These are phyloP conservation scores for Candida coquimbonensis DNA, from an alignment of 805 yeast species.

Conservation along the genomic window DNA sequence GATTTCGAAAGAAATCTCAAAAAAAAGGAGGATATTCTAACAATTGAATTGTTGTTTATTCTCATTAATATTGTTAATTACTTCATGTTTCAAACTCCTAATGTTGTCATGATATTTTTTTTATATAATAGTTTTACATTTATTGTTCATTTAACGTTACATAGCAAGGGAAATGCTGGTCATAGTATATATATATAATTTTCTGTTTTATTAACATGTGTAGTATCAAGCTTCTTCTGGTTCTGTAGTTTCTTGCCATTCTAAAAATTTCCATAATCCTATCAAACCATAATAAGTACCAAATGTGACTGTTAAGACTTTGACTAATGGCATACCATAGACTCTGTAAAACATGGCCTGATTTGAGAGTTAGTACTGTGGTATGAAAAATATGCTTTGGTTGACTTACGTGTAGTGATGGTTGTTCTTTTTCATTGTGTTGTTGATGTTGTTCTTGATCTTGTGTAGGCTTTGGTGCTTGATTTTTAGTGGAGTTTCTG, in stretches of 20 bases:
- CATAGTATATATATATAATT: conserved; percentile 7
- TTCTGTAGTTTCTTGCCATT: conserved; percentile 13
- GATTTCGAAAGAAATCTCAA: background rate
- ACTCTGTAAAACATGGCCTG: conserved; percentile 36
- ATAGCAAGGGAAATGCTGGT: conserved; percentile 24
- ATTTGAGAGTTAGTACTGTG: background rate
- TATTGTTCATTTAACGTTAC: conserved; percentile 2
- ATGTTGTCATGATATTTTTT: background rate
- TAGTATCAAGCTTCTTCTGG: background rate
- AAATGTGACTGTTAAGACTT: conserved; percentile 37
- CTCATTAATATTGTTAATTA: background rate
- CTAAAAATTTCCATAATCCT: conserved; percentile 40
- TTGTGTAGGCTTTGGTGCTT: conserved; percentile 5
- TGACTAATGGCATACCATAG: conserved; percentile 39
- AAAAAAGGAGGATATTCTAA: background rate
- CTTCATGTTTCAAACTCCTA: no score
- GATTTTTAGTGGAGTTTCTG: background rate
- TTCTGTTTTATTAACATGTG: background rate
- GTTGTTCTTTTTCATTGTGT: background rate
- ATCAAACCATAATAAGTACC: conserved; percentile 39
- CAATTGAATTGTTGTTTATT: conserved; percentile 4
- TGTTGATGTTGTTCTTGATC: background rate
- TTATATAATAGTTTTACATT: background rate
- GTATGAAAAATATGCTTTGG: background rate
- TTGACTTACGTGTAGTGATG: conserved; percentile 16